phyloP scores from a whole-genome alignment of 495 filamentous ascomycete species.

The Penicillium daleae region DNA sequence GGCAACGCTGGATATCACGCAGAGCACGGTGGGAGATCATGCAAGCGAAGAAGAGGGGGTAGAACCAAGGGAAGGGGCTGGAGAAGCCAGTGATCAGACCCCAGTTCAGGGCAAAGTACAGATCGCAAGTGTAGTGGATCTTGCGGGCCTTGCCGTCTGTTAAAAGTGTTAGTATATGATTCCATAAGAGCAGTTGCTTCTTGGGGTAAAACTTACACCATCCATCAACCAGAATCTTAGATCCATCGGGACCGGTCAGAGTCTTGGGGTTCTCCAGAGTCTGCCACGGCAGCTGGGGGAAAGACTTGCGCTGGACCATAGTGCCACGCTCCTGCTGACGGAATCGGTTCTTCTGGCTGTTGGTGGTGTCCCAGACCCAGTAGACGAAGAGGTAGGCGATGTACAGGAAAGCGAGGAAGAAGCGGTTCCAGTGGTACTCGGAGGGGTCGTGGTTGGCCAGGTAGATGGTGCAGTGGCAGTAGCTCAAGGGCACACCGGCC shows the following conservation, averaged over 20 bases:
- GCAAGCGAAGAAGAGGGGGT: constrained; percentile 82
- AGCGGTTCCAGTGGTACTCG: constrained; percentile 78
- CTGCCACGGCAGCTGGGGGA: constrained; percentile 94
- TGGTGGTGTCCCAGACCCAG: constrained; percentile 89
- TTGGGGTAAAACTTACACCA: constrained; percentile 67
- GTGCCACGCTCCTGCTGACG: constrained; percentile 79
- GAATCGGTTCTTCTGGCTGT: constrained; percentile 96
- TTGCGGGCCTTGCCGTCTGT: constrained; percentile 83
- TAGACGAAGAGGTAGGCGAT: constrained; percentile 81
- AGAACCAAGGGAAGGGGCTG: constrained; percentile 96
- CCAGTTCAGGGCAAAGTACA: constrained; percentile 73
- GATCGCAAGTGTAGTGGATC: constrained; percentile 92
- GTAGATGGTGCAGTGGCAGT: constrained; percentile 97
- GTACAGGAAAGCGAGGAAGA: constrained; percentile 67
- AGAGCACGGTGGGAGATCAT: constrained; percentile 92
- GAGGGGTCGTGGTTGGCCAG: constrained; percentile 84
- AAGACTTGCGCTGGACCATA: constrained; percentile 71
- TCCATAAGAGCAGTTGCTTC: background rate
- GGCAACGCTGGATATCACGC: constrained; percentile 84
- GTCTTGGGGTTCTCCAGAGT: constrained; percentile 82
- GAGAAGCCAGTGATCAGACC: constrained; percentile 67
- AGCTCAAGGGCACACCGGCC: constrained; percentile 90
- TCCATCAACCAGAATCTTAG: constrained; percentile 83
- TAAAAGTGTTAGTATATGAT: constrained; percentile 10
- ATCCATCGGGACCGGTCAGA: constrained; percentile 78